A percentile compares a stretch with the other conserved stretches of the same genome.
Conservation (phyloP, 2,329 filamentous ascomycete species). For the Colletotrichum sublineola region DNA sequence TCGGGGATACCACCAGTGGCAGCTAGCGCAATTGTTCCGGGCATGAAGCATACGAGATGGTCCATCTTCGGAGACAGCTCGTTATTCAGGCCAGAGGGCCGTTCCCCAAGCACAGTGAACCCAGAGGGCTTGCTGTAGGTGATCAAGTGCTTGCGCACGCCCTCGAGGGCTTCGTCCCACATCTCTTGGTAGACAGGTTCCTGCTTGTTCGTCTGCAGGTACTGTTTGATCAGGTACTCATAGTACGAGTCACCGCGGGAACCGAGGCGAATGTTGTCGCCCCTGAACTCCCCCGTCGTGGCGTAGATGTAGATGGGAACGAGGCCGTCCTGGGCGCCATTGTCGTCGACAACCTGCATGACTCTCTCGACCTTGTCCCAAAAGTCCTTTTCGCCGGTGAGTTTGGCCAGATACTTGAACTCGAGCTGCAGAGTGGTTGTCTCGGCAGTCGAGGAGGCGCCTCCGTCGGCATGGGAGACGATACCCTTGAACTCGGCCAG, state of each 20-base stretch:
- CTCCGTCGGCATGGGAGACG: conserved; percentile 84
- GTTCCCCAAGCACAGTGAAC: conserved; percentile 91
- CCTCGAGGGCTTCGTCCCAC: conserved; percentile 89
- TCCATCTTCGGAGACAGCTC: conserved; percentile 92
- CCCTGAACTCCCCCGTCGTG: conserved; percentile 81
- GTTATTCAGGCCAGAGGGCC: conserved; percentile 77
- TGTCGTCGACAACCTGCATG: conserved; percentile 90
- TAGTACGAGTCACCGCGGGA: conserved; percentile 98
- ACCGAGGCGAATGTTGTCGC: conserved; percentile 88
- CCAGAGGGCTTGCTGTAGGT: conserved; percentile 86
- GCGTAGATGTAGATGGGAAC: conserved; percentile 93
- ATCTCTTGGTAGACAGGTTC: conserved; percentile 90
- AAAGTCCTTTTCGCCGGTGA: conserved; percentile 92
- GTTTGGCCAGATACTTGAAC: conserved; percentile 95
- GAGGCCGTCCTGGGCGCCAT: conserved; percentile 82
- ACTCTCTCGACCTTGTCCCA: conserved; percentile 94
- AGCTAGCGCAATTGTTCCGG: conserved; percentile 91
- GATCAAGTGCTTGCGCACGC: conserved; percentile 91
- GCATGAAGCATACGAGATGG: conserved; percentile 97
- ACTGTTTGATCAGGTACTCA: conserved; percentile 99
- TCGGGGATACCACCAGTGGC: conserved; percentile 85
- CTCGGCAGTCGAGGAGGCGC: conserved; percentile 94
- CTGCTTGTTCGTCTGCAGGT: conserved; percentile 89
- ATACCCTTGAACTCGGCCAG: conserved; percentile 82
- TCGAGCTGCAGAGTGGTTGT: conserved; percentile 93